These are phyloP conservation scores for Mycena galericulata DNA, from an alignment of 768 basidiomycete genomes.

Conservation along the genomic window DNA sequence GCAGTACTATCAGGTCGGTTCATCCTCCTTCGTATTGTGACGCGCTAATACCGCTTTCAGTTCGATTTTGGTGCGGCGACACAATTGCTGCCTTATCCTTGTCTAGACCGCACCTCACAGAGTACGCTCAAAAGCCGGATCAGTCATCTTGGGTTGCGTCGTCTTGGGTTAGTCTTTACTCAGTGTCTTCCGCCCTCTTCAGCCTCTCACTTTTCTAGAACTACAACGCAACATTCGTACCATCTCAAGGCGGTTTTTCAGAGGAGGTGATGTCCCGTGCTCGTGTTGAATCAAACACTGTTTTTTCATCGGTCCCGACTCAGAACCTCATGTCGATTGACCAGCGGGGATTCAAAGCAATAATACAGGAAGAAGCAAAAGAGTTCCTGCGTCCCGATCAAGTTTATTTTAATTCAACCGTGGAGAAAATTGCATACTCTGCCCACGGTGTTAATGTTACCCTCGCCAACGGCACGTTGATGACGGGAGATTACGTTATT, in stretches of 20 bases:
- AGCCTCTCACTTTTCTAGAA: too few relatives aligned
- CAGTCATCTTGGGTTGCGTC: constrained; percentile 74
- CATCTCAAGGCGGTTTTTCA: constrained; percentile 69
- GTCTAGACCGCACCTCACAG: constrained; percentile 32
- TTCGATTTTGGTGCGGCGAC: background rate
- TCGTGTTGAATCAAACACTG: too few relatives aligned
- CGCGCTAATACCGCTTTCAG: background rate
- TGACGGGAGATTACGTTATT: constrained; percentile 69
- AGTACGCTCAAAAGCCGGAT: constrained; percentile 71
- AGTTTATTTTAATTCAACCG: constrained; percentile 61
- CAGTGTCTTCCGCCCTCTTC: background rate
- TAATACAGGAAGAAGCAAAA: constrained; percentile 68
- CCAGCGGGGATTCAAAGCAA: constrained; percentile 69
- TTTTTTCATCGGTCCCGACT: too few relatives aligned
- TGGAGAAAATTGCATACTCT: constrained; percentile 60
- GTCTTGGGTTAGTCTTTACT: constrained; percentile 60
- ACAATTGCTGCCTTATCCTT: too few relatives aligned
- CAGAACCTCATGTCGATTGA: constrained; percentile 68
- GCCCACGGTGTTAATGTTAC: constrained; percentile 59
- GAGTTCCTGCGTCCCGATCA: constrained; percentile 64
- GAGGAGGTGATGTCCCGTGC: too few relatives aligned
- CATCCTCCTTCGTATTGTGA: background rate
- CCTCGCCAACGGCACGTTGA: constrained; percentile 53
- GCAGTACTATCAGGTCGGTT: constrained; percentile 68
- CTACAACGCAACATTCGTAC: constrained; percentile 66